Base-by-base conservation (phyloP, 208 protist species). In the Trypanosoma lewisi region DNA sequence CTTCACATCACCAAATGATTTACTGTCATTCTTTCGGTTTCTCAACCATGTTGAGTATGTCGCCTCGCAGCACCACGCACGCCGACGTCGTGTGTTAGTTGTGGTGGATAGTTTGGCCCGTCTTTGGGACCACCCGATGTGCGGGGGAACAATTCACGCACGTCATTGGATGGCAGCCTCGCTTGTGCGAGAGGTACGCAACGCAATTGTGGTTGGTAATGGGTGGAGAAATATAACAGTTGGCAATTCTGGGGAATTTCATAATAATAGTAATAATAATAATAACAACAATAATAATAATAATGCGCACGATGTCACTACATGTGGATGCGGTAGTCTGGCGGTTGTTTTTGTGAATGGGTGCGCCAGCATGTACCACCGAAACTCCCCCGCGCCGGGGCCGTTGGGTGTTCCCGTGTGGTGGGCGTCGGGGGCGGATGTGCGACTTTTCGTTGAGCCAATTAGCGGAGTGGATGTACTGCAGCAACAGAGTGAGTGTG, bases 81-180 rank as follows among this genome's bases (percentile, higher is more conserved):
- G 42, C 0, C 45, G 44, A 39, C 64, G 65, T 28, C 55, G 65
- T 28, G 47, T 63, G 21, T 28, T 70, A 23, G 27, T 70, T 42
- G 36, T 58, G 16, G 34, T 70, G 11, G 65, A 70, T 49, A 62
- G 49, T 37, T 8, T 63, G 21, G 50, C 65, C 14, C 45, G 65
- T 16, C 56, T 70, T 23, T 70, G 65, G 65, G 56, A 64, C 2
- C 27, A 62, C 30, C 55, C 54, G 11, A 33, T 17, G n/a, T 63
- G 52, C 47, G 44, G 54, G 16, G 48, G 27, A 23, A 57, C 14
- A 33, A 39, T n/a, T 23, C 65, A 70, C 27, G 42, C 65, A 37
- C 65, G 65, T 11, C 54, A 70, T 52, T 70, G 56, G 54, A 52
- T 63, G 30, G 65, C 65, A 14, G 65, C 65, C 19, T 54, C 52